Conservation (phyloP, 306 rosid genomes). For the Medicago arabica region DNA sequence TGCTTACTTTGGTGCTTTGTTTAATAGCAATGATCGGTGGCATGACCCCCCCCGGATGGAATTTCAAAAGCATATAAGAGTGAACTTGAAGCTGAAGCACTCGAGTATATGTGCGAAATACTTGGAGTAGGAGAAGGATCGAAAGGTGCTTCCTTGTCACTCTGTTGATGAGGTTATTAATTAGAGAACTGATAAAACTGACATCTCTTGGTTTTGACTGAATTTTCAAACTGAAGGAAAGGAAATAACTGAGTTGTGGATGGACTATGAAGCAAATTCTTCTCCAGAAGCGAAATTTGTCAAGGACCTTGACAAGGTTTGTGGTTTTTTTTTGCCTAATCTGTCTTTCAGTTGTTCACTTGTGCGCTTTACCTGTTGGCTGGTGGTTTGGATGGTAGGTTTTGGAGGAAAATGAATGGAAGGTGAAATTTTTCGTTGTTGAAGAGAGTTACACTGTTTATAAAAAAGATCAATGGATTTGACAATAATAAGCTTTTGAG, state of each 20-base stretch:
- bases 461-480: neutral
- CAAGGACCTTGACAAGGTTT: constrained; percentile 89
- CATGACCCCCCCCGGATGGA: constrained; percentile 83
- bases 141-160: constrained; percentile 55
- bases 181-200: constrained; percentile 17
- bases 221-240: constrained; percentile 55
- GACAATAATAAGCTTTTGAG: neutral
- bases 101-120: constrained; percentile 83
- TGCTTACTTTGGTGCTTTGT: constrained; percentile 21
- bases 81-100: constrained; percentile 69
- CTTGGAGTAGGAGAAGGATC: constrained; percentile 95
- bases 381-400: neutral
- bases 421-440: neutral
- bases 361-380: neutral
- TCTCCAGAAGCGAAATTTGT: constrained; percentile 90
- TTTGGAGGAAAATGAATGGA: neutral
- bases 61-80: constrained; percentile 71
- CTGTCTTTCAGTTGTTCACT: constrained; percentile 33
- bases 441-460: neutral
- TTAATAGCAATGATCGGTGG: constrained; percentile 88
- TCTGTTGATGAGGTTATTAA: constrained; percentile 26
- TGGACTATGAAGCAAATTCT: constrained; percentile 80
- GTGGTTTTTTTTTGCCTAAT: neutral
- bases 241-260: constrained; percentile 85
- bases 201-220: constrained; percentile 37